These are phyloP conservation scores for Nematocida displodere DNA, from an alignment of 371 early-diverging fungal genomes.

Conservation along the genomic window DNA sequence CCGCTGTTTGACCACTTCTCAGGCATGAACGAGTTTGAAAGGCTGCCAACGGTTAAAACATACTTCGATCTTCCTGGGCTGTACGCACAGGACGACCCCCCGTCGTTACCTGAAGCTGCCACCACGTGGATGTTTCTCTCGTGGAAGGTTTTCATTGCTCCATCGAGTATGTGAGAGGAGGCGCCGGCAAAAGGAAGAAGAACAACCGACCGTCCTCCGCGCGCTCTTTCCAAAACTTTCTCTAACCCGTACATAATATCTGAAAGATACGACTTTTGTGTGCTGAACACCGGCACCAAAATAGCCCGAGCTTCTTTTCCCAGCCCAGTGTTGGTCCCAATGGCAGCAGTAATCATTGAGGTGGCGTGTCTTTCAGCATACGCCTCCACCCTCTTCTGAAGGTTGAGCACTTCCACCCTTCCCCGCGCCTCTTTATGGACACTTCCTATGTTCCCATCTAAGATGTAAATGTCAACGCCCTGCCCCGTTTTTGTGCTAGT, in stretches of 20 bases:
- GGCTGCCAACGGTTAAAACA: constrained; percentile 57
- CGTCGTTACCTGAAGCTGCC: constrained; percentile 59
- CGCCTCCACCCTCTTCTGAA: background rate
- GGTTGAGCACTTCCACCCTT: constrained; percentile 12
- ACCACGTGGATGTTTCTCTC: constrained; percentile 53
- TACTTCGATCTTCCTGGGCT: constrained; percentile 59
- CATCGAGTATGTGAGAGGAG: constrained; percentile 51
- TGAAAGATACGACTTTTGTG: constrained; percentile 50
- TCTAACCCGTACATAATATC: constrained; percentile 58
- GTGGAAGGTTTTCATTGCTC: constrained; percentile 22
- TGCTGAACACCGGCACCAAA: constrained; percentile 54
- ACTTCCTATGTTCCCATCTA: constrained; percentile 54
- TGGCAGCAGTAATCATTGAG: constrained; percentile 47
- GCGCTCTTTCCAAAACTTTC: constrained; percentile 6
- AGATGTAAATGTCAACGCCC: constrained; percentile 49
- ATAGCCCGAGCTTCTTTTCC: constrained; percentile 52
- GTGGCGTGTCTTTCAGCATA: constrained; percentile 11
- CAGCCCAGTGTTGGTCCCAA: constrained; percentile 51
- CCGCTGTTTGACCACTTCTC: constrained; percentile 33
- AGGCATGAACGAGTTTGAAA: background rate
- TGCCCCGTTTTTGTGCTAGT: constrained; percentile 54
- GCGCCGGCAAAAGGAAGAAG: constrained; percentile 60
- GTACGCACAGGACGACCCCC: constrained; percentile 55
- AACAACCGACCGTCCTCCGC: constrained; percentile 30
- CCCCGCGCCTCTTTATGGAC: constrained; percentile 26